Conservation (phyloP, 352 stramenopile genomes). For the Elongisporangium undulatum region DNA sequence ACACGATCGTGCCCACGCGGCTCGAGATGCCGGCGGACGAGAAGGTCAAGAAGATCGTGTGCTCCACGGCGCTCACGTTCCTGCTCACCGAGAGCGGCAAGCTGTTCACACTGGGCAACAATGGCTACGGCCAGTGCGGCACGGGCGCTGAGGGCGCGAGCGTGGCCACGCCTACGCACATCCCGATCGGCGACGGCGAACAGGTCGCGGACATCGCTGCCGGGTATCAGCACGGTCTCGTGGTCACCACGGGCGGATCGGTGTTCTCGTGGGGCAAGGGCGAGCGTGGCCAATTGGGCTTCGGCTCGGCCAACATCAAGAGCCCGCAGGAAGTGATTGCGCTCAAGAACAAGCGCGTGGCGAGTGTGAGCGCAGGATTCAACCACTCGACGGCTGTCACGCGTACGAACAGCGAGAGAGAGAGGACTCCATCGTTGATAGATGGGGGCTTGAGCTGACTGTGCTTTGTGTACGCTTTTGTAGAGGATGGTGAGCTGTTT, state of each 20-base stretch:
- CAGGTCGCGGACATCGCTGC: constrained; percentile 65
- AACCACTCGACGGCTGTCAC: constrained; percentile 75
- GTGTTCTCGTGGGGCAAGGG: constrained; percentile 84
- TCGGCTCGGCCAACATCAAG: constrained; percentile 70
- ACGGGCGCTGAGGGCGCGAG: constrained; percentile 56
- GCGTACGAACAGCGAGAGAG: constrained; percentile 12
- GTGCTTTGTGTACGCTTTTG: neutral
- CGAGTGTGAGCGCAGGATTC: constrained; percentile 71
- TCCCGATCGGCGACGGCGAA: constrained; percentile 56
- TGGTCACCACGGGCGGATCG: constrained; percentile 54
- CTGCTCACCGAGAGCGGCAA: constrained; percentile 74
- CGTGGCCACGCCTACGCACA: constrained; percentile 42
- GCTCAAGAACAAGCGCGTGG: constrained; percentile 63
- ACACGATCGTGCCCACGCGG: constrained; percentile 51
- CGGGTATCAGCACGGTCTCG: constrained; percentile 77
- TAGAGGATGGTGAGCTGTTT: constrained; percentile 74
- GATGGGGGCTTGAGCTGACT: neutral
- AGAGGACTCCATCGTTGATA: neutral
- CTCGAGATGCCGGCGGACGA: constrained; percentile 61
- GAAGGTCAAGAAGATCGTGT: constrained; percentile 73
- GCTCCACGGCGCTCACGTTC: constrained; percentile 73
- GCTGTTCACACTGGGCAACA: constrained; percentile 74
- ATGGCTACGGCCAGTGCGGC: constrained; percentile 79
- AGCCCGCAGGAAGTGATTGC: constrained; percentile 73
- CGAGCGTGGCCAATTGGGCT: constrained; percentile 77